phyloP scores from a whole-genome alignment of 148 eudicot species.

The Cornus controversa region DNA sequence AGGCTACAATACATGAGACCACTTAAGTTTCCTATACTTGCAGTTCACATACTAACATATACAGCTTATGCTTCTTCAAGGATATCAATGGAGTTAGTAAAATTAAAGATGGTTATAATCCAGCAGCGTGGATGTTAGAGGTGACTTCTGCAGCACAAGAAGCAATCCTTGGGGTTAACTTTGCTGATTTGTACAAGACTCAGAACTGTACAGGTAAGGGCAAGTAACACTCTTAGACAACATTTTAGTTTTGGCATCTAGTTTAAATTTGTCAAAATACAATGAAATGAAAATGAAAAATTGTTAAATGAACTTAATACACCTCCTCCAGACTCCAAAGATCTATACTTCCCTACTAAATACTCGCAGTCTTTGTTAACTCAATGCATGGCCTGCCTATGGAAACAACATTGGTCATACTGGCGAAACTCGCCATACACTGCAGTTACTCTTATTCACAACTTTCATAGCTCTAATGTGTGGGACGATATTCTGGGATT shows the following conservation, averaged over 20 bases:
- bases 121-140: slow-evolving; percentile 80
- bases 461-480: slow-evolving; percentile 47
- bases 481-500: slow-evolving; percentile 57
- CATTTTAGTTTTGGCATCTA: background rate
- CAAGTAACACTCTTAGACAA: background rate
- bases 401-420: slow-evolving; percentile 62
- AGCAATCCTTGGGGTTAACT: slow-evolving; percentile 45
- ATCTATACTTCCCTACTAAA: slow-evolving; percentile 49
- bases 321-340: slow-evolving; percentile 51
- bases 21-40: background rate
- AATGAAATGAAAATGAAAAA: slow-evolving; percentile 9
- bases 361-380: slow-evolving; percentile 42
- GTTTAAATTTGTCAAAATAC: background rate
- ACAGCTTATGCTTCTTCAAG: slow-evolving; percentile 19
- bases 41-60: background rate
- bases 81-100: slow-evolving; percentile 52
- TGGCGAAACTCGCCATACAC: slow-evolving; percentile 64
- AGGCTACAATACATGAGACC: background rate
- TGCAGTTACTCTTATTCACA: slow-evolving; percentile 51
- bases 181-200: slow-evolving; percentile 49
- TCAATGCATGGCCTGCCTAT: slow-evolving; percentile 56
- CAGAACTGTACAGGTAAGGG: slow-evolving; percentile 47
- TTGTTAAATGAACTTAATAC: slow-evolving; percentile 43
- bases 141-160: slow-evolving; percentile 61
- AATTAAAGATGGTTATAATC: slow-evolving; percentile 68